Evolutionary conservation across 495 filamentous ascomycete species (phyloP).

Genomic region (Oleoguttula mirabilis): DNA sequence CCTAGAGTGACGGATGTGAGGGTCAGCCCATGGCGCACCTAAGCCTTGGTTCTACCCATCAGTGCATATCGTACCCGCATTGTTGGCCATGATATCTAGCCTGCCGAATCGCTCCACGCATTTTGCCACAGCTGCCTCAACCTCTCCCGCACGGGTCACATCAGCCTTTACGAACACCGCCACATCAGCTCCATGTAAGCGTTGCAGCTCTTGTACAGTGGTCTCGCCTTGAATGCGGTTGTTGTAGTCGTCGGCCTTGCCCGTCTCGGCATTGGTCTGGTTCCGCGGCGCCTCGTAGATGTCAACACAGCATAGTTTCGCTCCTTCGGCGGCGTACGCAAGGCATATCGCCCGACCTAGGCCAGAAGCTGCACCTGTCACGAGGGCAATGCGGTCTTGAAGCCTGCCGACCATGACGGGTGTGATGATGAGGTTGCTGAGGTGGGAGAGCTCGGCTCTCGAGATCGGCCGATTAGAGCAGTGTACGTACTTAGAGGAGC

Average conservation of each 20-base stretch:
- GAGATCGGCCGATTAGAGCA: not conserved
- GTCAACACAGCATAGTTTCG: slow-evolving; percentile 24
- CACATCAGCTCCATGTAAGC: slow-evolving; percentile 14
- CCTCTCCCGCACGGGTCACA: slow-evolving; percentile 25
- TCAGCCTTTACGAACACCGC: slow-evolving; percentile 32
- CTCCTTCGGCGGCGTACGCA: slow-evolving; percentile 26
- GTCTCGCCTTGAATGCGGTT: slow-evolving; percentile 11
- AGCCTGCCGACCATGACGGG: slow-evolving; percentile 20
- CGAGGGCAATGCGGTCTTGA: slow-evolving; percentile 24
- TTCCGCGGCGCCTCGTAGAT: slow-evolving; percentile 20
- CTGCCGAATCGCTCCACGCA: slow-evolving; percentile 34
- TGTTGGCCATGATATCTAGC: slow-evolving; percentile 45
- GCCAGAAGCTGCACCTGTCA: slow-evolving; percentile 27
- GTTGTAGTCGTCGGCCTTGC: slow-evolving; percentile 19
- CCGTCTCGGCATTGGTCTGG: slow-evolving; percentile 6
- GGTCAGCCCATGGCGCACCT: too few relatives aligned
- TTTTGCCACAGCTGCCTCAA: slow-evolving; percentile 30
- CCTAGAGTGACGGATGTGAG: too few relatives aligned
- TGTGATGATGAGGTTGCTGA: not conserved
- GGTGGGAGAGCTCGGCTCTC: not conserved
- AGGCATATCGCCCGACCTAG: slow-evolving; percentile 29
- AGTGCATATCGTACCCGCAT: slow-evolving; percentile 41
- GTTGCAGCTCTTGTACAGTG: slow-evolving; percentile 17
- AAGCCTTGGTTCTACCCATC: not conserved
- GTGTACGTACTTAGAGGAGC: not conserved